Evolutionary conservation across 108 stramenopile genomes (phyloP).

Genomic region (Discostella stelligeroides): DNA sequence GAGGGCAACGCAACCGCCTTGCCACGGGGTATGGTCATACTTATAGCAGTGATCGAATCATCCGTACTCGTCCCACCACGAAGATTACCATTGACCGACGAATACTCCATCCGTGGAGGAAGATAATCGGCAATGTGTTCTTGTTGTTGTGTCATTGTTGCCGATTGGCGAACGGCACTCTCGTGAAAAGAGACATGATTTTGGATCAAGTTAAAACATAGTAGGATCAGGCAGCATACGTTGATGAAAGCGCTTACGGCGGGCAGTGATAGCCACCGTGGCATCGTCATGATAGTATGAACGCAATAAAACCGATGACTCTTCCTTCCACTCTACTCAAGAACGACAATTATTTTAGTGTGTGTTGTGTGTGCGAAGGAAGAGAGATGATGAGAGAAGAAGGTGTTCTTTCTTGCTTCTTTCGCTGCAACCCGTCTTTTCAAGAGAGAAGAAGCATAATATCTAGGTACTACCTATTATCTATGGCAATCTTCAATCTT

Average conservation of each 20-base stretch:
- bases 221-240: conserved; percentile 22
- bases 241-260: conserved; percentile 27
- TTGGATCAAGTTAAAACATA: conserved; percentile 22
- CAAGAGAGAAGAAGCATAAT: too few species aligned
- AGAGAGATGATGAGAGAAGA: too few species aligned
- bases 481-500: too few species aligned
- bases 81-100: not conserved
- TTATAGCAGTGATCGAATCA: not conserved
- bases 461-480: too few species aligned
- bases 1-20: too few species aligned
- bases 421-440: too few species aligned
- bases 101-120: not conserved
- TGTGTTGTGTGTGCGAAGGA: too few species aligned
- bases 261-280: conserved; percentile 17
- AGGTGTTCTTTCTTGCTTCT: too few species aligned
- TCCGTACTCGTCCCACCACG: not conserved
- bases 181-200: conserved; percentile 23
- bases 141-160: not conserved
- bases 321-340: too few species aligned
- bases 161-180: conserved; percentile 12
- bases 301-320: too few species aligned
- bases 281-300: conserved; percentile 26
- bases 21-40: not conserved
- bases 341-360: too few species aligned
- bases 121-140: conserved; percentile 1